These are phyloP conservation scores for Lepidium didymum DNA, from an alignment of 345 rosid genomes.

Conservation along the genomic window DNA sequence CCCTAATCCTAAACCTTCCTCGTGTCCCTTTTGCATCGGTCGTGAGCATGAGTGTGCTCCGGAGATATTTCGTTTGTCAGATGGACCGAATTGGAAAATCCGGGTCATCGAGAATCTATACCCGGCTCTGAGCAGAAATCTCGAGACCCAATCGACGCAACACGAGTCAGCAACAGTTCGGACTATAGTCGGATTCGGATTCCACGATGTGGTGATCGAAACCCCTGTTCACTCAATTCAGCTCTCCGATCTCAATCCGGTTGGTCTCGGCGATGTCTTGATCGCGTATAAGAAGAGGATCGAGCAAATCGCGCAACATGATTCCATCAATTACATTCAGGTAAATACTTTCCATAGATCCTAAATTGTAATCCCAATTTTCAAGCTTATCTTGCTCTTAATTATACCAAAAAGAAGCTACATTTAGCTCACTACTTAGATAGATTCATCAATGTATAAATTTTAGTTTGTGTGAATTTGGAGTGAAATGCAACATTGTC, in stretches of 20 bases:
- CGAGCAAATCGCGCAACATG: constrained; percentile 42
- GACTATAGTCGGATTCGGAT: neutral
- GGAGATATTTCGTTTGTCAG: constrained; percentile 27
- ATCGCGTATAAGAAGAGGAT: constrained; percentile 68
- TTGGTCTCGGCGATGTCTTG: constrained; percentile 57
- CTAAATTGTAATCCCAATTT: neutral
- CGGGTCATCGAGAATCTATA: constrained; percentile 85
- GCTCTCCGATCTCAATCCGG: constrained; percentile 45
- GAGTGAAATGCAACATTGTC: neutral
- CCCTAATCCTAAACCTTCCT: constrained; percentile 19
- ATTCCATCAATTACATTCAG: constrained; percentile 66
- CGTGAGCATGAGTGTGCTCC: constrained; percentile 79
- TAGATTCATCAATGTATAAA: neutral
- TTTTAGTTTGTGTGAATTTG: neutral
- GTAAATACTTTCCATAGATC: constrained; percentile 19
- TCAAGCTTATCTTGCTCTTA: neutral
- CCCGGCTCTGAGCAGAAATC: constrained; percentile 63
- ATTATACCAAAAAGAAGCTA: neutral
- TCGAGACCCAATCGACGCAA: constrained; percentile 20
- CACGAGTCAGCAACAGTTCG: constrained; percentile 3
- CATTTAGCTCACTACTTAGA: neutral
- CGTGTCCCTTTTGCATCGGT: constrained; percentile 81
- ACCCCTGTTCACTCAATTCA: constrained; percentile 48
- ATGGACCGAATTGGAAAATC: constrained; percentile 51
- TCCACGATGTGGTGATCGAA: too few relatives aligned